Evolutionary conservation across 2,329 filamentous ascomycete genomes (phyloP), one percentile per base, ranked within the genome.

Genomic region (Aspergillus texensis): DNA sequence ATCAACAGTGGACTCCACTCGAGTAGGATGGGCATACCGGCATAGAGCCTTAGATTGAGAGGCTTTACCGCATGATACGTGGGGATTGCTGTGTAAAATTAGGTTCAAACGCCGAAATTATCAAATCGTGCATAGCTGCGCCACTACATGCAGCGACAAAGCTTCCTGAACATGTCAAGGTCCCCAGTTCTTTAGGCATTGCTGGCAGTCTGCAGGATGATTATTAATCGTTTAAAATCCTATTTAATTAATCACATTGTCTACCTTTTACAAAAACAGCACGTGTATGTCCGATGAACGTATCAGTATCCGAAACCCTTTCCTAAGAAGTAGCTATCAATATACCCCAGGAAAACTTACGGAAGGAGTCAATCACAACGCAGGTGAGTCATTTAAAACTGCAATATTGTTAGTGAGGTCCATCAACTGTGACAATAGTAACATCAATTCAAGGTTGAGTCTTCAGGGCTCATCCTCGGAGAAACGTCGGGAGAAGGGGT

Each of bases 291-390:
- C 6, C 4, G 36, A 19, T n/a, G 8, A n/a, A 41, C 4, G 16
- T 39, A 41, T 10, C 6, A n/a, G 1, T 2, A 19, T n/a, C 6
- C 9, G 8, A 9, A n/a, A 9, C 3, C 6, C 3, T 41, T n/a
- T 41, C 3, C 39, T 2, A 8, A 2, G 2, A 6, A 2, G 6
- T 2, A 9, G 39, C 16, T 3, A 19, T 3, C 8, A n/a, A n/a
- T n/a, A 4, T n/a, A n/a, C 19, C 3, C 6, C 6, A 2, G 3
- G 0, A n/a, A n/a, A 4, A 1, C 6, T 36, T 41, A 2, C 9
- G 16, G 16, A n/a, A n/a, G 9, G 8, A 6, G 0, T n/a, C 8
- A 10, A 10, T 3, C 1, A 41, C 3, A n/a, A 10, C 9, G 39
- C 39, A 3, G 14, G 16, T 9, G 9, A 19, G 6, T 19, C 16